These are phyloP conservation scores for Ophiocordyceps camponoti-leonardi DNA, from an alignment of 2,329 filamentous ascomycete species.

Conservation along the genomic window DNA sequence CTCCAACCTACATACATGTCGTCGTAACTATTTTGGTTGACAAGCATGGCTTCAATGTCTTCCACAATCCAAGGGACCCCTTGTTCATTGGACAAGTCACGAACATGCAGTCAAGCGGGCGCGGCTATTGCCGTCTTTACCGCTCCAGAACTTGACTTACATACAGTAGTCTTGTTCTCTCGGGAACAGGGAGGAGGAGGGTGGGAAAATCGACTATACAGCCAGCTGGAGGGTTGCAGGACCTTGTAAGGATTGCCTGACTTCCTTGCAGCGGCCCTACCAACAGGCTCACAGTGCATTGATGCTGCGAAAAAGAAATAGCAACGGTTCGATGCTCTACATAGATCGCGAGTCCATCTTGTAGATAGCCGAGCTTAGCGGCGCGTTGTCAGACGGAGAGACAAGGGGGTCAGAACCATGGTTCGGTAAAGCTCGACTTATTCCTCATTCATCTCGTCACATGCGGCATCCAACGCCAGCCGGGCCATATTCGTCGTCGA, in stretches of 20 bases:
- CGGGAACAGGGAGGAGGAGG: background rate
- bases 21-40: too few species aligned
- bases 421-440: background rate
- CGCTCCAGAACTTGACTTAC: background rate
- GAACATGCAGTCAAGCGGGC: too few species aligned
- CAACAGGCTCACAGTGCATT: background rate
- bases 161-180: background rate
- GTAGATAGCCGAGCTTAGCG: background rate
- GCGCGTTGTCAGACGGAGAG: background rate
- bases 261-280: background rate
- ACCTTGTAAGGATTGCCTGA: background rate
- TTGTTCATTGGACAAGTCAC: background rate
- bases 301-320: background rate
- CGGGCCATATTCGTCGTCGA: too few species aligned
- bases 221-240: background rate
- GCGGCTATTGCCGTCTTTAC: too few species aligned
- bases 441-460: background rate
- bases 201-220: background rate
- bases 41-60: too few species aligned
- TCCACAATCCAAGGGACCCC: too few species aligned
- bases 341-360: too few species aligned
- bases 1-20: too few species aligned
- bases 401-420: background rate
- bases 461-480: background rate
- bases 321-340: background rate